A percentile compares a stretch with the other conserved stretches of the same genome.
These are phyloP conservation scores for Scutellaria baicalensis DNA, from an alignment of 257 asterid species.

Conservation along the genomic window DNA sequence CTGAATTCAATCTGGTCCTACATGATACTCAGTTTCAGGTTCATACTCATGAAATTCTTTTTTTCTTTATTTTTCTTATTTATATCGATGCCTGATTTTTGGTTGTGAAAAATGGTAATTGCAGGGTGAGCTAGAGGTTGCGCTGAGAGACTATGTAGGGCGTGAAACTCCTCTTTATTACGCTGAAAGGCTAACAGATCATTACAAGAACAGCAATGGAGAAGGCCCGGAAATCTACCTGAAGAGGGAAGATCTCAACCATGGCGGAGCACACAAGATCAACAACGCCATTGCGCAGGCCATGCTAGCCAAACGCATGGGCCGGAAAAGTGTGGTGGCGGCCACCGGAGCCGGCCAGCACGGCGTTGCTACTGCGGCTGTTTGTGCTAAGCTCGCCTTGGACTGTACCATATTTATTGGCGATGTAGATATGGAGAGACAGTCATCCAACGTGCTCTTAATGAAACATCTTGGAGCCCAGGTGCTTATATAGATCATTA, in stretches of 20 bases:
- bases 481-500: slow-evolving; percentile 21
- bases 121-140: slow-evolving; percentile 42
- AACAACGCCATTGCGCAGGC: slow-evolving; percentile 90
- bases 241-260: slow-evolving; percentile 73
- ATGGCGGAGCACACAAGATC: slow-evolving; percentile 78
- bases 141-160: slow-evolving; percentile 61
- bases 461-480: slow-evolving; percentile 70
- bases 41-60: not conserved
- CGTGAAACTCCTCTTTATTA: slow-evolving; percentile 75
- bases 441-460: slow-evolving; percentile 41
- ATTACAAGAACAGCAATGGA: slow-evolving; percentile 43
- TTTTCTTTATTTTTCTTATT: too few species aligned
- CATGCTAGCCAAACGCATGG: slow-evolving; percentile 74
- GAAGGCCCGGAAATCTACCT: slow-evolving; percentile 64
- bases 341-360: slow-evolving; percentile 91
- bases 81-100: too few species aligned
- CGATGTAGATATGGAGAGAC: slow-evolving; percentile 45
- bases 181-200: slow-evolving; percentile 56
- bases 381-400: slow-evolving; percentile 59
- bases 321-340: slow-evolving; percentile 33
- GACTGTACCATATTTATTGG: slow-evolving; percentile 62
- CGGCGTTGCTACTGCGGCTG: slow-evolving; percentile 76
- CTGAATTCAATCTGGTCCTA: slow-evolving; percentile 37
- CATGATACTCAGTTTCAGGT: slow-evolving; percentile 57
- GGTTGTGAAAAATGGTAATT: too few species aligned